Conservation (phyloP, 192 early-diverging fungal genomes). For the Lobosporangium transversale region DNA sequence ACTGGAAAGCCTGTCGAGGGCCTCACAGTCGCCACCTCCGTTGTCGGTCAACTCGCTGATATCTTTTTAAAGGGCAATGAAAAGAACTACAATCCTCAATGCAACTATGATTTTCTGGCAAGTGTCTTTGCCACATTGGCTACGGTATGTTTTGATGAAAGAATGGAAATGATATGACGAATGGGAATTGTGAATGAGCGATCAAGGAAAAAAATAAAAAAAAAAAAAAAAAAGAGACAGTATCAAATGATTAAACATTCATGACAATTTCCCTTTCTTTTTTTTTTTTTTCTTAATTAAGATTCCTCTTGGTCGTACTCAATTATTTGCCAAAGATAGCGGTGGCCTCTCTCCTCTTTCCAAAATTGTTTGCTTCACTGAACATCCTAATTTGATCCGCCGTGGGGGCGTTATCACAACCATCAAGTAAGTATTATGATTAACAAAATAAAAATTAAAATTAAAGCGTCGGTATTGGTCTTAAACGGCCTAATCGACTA, state of each 20-base stretch:
- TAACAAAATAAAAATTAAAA: not conserved
- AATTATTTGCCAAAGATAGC: conserved; percentile 74
- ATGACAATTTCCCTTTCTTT: too few relatives aligned
- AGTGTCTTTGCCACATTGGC: conserved; percentile 94
- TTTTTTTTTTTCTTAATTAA: conserved; percentile 34
- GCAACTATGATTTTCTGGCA: conserved; percentile 85
- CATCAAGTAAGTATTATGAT: conserved; percentile 92
- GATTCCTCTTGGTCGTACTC: conserved; percentile 72
- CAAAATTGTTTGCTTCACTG: conserved; percentile 87
- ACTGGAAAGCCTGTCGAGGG: conserved; percentile 43
- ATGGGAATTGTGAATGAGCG: too few relatives aligned
- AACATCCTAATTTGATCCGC: conserved; percentile 86
- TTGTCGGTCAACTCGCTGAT: conserved; percentile 89
- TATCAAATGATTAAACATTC: too few relatives aligned
- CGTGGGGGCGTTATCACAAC: conserved; percentile 87
- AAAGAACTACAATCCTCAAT: conserved; percentile 80
- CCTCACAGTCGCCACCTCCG: conserved; percentile 57
- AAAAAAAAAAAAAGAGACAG: too few relatives aligned
- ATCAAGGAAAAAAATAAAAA: too few relatives aligned
- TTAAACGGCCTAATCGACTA: too few relatives aligned
- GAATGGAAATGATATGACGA: too few relatives aligned
- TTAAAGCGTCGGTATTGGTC: not conserved
- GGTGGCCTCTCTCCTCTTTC: conserved; percentile 78
- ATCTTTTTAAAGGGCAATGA: conserved; percentile 87
- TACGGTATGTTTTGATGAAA: too few relatives aligned